Base-by-base conservation (phyloP, 352 stramenopile species). In the Aphanomyces cochlioides region DNA sequence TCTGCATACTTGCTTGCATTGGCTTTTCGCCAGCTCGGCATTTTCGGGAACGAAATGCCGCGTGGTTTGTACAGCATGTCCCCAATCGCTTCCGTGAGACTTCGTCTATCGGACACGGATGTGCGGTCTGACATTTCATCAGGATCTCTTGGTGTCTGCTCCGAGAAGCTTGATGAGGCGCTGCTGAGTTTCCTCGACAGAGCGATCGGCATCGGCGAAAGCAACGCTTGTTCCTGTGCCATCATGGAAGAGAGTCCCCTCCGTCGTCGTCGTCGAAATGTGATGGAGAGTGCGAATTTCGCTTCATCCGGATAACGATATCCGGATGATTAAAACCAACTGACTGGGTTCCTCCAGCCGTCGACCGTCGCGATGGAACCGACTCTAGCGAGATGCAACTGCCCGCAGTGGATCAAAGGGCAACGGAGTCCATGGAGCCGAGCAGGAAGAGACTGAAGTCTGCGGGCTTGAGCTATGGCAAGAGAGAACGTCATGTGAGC, bases 1-100 rank as follows among this genome's bases (percentile, higher is more conserved):
- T 61, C 54, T 8, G 54, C 54, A 40, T 61, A 61, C 54, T 61
- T 61, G 54, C 43, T 61, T 7, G 28, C 54, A 37, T 61, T 61
- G 19, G 2, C 5, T n/a, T 39, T 37, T 21, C 54, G 54, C 54
- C 54, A 61, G 34, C 54, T 61, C 43, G 28, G 28, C 21, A 61
- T 37, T 10, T 61, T 61, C 8, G 54, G 54, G 21, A 61, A 61
- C 17, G 54, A 61, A 12, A 61, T 19, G 6, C 15, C 54, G 17
- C 54, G 54, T 7, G n/a, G 19, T 39, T 12, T 37, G 28, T 12
- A n/a, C 10, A 61, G 3, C 28, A 61, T 61, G 15, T 61, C 54
- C 10, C 54, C 54, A 39, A 61, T 39, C 17, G 54, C 54, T 28
- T 61, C 54, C 28, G 54, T 61, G 54, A 61, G 54, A n/a, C 54